Evolutionary conservation across 129 eudicot species (phyloP), one percentile per base, ranked within the genome.

Genomic region (Erigeron canadensis): DNA sequence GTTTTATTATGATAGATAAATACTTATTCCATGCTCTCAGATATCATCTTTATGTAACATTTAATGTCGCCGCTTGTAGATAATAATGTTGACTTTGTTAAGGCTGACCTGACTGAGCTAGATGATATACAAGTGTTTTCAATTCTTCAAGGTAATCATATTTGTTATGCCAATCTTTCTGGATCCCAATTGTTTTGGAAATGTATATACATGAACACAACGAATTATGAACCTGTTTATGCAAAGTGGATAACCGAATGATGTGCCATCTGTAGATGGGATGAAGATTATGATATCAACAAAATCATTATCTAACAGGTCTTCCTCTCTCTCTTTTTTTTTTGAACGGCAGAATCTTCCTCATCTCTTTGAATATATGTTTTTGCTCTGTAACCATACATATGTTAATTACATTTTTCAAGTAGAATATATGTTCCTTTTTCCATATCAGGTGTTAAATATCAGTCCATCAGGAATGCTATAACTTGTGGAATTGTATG

Each of bases 191-290:
- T 56, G 58, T 44, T 54, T 56, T n/a, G n/a, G n/a, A n/a, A n/a
- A n/a, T n/a, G n/a, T n/a, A n/a, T n/a, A n/a, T 38, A 64, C 19
- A 17, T 37, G 62, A 53, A 71, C 21, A 53, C 84, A 95, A 97
- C 74, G 75, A 81, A 83, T 9, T 95, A 88, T 58, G 84, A 90
- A 74, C 94, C 99, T 81, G 86, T 95, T 63, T 57, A 60, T 83
- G 81, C 86, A 75, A 95, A 83, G 84, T 95, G 99, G 99, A 95
- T 96, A 51, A 79, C 95, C 11, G 99, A 95, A 83, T 76, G 88
- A 63, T 95, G 99, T 88, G 99, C 99, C 70, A 65, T 95, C 41
- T 95, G 99, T 74, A 84, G 96, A 79, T 95, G 99, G 99, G 87
- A 86, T 73, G 95, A 86, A 81, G 99, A 95, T 64, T 95, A 91